Conservation (phyloP, 352 stramenopile genomes). For the Sclerospora graminicola region DNA sequence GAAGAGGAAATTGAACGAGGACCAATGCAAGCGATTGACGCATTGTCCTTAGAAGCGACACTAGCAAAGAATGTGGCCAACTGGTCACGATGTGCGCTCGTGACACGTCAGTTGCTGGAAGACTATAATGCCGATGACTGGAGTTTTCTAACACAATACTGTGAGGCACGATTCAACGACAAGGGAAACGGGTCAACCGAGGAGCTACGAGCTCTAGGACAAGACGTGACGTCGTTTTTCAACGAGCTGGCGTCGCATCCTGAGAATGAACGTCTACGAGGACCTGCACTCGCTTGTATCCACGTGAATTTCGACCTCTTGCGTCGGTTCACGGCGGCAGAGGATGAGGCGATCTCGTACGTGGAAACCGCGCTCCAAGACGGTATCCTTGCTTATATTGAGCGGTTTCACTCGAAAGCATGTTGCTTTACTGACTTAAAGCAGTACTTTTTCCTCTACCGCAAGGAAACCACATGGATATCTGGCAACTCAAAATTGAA, state of each 20-base stretch:
- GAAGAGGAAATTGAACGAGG: conserved; percentile 80
- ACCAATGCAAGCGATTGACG: conserved; percentile 74
- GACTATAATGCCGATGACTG: conserved; percentile 76
- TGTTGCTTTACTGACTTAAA: conserved; percentile 84
- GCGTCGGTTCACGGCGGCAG: conserved; percentile 17
- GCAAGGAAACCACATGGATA: conserved; percentile 19
- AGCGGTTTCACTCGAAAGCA: conserved; percentile 66
- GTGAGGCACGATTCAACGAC: conserved; percentile 38
- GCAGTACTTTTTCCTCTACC: conserved; percentile 55
- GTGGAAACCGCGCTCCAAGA: conserved; percentile 38
- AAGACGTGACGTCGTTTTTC: conserved; percentile 29
- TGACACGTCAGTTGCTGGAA: conserved; percentile 52
- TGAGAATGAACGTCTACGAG: conserved; percentile 46
- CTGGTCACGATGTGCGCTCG: conserved; percentile 37
- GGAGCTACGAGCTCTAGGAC: conserved; percentile 18
- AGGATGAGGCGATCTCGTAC: conserved; percentile 14
- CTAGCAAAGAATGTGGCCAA: conserved; percentile 41
- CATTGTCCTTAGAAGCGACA: conserved; percentile 52
- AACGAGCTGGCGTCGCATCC: conserved; percentile 31
- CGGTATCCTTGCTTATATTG: conserved; percentile 43
- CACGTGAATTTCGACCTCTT: conserved; percentile 47
- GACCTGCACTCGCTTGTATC: conserved; percentile 53
- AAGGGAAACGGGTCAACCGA: neutral
- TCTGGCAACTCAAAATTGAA: conserved; percentile 26
- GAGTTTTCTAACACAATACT: conserved; percentile 64